Evolutionary conservation across 352 stramenopile species (phyloP).

Genomic region (Elongisporangium anandrum): DNA sequence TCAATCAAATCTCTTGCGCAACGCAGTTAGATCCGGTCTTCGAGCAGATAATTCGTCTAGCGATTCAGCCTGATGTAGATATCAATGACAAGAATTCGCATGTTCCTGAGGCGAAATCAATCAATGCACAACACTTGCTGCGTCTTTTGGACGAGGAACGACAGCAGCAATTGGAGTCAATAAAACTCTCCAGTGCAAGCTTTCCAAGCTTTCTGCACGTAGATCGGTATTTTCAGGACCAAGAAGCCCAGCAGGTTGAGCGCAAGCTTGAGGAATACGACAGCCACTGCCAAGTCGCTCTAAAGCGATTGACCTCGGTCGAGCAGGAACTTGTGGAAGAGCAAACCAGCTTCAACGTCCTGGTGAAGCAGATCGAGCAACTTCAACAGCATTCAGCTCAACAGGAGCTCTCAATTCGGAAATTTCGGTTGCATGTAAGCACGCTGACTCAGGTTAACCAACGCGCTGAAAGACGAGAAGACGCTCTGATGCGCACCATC

Average conservation of each 20-base stretch:
- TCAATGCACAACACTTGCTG: constrained; percentile 1
- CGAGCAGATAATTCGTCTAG: constrained; percentile 24
- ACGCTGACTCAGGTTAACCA: neutral
- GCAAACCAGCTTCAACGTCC: constrained; percentile 60
- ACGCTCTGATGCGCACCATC: neutral
- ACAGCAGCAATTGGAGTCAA: neutral
- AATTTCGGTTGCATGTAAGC: neutral
- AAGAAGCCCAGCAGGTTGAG: constrained; percentile 22
- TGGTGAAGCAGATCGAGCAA: constrained; percentile 60
- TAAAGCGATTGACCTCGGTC: constrained; percentile 55
- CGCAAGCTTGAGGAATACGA: constrained; percentile 19
- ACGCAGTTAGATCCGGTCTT: constrained; percentile 47
- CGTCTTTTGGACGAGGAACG: constrained; percentile 21
- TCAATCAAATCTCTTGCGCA: constrained; percentile 40
- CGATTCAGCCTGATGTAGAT: neutral
- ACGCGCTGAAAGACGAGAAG: constrained; percentile 1
- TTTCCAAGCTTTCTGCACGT: constrained; percentile 56
- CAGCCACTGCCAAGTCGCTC: constrained; percentile 23
- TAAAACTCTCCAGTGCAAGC: constrained; percentile 4
- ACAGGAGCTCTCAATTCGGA: neutral
- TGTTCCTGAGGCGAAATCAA: neutral
- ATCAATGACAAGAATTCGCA: neutral
- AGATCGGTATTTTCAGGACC: constrained; percentile 31
- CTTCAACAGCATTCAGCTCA: constrained; percentile 22
- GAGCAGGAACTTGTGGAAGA: constrained; percentile 65